Conservation (phyloP, 805 yeast species). For the Priceomyces melissophilus region DNA sequence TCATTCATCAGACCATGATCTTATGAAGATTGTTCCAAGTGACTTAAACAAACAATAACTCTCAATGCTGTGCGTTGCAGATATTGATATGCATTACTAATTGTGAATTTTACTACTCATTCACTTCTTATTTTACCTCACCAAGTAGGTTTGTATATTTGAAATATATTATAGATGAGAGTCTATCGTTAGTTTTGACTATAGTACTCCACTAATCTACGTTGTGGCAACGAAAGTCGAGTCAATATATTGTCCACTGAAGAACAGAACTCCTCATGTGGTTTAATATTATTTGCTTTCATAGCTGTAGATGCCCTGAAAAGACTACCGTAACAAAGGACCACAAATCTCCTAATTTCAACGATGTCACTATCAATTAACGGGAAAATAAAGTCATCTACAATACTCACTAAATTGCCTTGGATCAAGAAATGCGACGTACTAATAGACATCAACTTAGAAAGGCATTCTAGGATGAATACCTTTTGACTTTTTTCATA, state of each 20-base stretch:
- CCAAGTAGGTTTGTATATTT: not conserved
- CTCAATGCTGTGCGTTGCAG: too few relatives aligned
- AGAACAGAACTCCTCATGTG: not conserved
- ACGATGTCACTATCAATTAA: conserved; percentile 29
- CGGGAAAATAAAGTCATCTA: conserved; percentile 28
- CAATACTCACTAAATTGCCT: conserved; percentile 13
- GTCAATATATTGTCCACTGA: conserved; percentile 22
- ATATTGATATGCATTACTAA: too few relatives aligned
- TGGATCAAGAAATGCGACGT: conserved; percentile 16
- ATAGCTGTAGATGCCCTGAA: conserved; percentile 15
- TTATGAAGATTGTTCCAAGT: not conserved
- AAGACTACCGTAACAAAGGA: conserved; percentile 37
- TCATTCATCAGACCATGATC: conserved; percentile 9
- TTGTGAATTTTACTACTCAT: not conserved
- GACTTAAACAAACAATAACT: too few relatives aligned
- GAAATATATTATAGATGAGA: conserved; percentile 2
- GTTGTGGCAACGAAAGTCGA: conserved; percentile 40
- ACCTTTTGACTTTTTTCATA: conserved; percentile 7
- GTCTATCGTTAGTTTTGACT: conserved; percentile 13
- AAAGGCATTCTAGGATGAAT: conserved; percentile 24
- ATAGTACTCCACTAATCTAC: conserved; percentile 47
- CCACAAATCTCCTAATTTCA: conserved; percentile 33
- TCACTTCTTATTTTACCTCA: conserved; percentile 3
- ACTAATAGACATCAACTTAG: conserved; percentile 20
- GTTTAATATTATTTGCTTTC: not conserved